Evolutionary conservation across 176 grass and related monocot species (phyloP).

Genomic region (Eleusine coracana): DNA sequence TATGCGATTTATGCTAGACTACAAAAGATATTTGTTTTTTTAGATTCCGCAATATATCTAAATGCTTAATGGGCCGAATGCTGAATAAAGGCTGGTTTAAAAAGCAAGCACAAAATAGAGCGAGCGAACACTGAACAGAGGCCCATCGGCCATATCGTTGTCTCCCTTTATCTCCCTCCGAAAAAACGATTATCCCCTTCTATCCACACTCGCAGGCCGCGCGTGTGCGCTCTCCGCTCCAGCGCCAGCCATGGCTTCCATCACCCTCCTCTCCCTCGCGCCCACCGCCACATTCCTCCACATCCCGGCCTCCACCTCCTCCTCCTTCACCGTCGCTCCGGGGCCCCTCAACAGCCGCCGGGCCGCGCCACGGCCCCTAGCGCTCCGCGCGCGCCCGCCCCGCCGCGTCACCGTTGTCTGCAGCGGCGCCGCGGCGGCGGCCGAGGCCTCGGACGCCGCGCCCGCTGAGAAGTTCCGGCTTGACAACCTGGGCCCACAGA

Average conservation of each 20-base stretch:
- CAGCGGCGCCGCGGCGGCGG: conserved; percentile 31
- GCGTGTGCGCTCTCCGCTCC: conserved; percentile 10
- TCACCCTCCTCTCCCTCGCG: conserved; percentile 52
- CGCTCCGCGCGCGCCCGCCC: conserved; percentile 22
- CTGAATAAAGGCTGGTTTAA: not conserved
- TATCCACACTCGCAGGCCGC: conserved; percentile 40
- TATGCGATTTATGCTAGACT: no score
- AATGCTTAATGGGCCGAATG: not conserved
- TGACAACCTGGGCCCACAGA: conserved; percentile 82
- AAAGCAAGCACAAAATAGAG: not conserved
- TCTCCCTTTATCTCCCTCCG: conserved; percentile 12
- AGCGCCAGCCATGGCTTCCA: conserved; percentile 58
- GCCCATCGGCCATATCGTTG: not conserved
- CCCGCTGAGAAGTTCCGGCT: conserved; percentile 65
- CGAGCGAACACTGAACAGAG: not conserved
- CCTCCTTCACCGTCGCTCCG: conserved; percentile 19
- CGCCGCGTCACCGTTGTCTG: conserved; percentile 48
- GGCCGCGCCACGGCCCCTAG: not conserved
- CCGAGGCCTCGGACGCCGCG: conserved; percentile 28
- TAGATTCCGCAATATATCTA: no score
- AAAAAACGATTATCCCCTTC: conserved; percentile 9
- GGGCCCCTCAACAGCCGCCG: conserved; percentile 23
- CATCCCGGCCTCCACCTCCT: conserved; percentile 37
- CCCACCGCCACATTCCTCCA: conserved; percentile 41
- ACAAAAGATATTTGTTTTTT: no score